Conservation (phyloP, 176 grass and related monocot genomes). For the Cenchrus americanus region DNA sequence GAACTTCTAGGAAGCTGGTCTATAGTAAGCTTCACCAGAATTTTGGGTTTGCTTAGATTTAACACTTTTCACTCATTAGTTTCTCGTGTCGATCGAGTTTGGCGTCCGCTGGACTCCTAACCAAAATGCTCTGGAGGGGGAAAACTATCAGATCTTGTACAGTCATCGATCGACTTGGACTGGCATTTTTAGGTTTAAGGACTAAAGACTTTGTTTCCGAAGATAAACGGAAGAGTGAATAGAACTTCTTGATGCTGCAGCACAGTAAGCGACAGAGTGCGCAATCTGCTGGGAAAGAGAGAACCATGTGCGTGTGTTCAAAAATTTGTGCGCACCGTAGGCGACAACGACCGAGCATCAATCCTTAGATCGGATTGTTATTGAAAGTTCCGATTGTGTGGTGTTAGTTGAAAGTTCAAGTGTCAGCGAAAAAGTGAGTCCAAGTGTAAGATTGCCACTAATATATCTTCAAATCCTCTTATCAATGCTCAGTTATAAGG, state of each 20-base stretch:
- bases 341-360: too few relatives aligned
- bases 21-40: background rate
- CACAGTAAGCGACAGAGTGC: background rate
- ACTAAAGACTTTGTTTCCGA: background rate
- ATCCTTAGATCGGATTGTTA: too few relatives aligned
- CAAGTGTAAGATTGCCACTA: too few relatives aligned
- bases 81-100: background rate
- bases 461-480: too few relatives aligned
- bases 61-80: background rate
- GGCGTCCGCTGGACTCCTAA: background rate
- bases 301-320: background rate
- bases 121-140: background rate
- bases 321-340: background rate
- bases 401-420: too few relatives aligned
- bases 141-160: background rate
- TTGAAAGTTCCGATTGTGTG: too few relatives aligned
- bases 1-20: background rate
- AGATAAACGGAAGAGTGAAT: background rate
- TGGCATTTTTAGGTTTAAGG: background rate
- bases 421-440: too few relatives aligned
- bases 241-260: background rate
- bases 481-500: too few relatives aligned
- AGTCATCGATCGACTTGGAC: background rate
- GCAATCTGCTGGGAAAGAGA: background rate
- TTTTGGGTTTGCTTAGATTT: background rate